Conservation (phyloP, 352 stramenopile genomes). For the Elongisporangium anandrum region DNA sequence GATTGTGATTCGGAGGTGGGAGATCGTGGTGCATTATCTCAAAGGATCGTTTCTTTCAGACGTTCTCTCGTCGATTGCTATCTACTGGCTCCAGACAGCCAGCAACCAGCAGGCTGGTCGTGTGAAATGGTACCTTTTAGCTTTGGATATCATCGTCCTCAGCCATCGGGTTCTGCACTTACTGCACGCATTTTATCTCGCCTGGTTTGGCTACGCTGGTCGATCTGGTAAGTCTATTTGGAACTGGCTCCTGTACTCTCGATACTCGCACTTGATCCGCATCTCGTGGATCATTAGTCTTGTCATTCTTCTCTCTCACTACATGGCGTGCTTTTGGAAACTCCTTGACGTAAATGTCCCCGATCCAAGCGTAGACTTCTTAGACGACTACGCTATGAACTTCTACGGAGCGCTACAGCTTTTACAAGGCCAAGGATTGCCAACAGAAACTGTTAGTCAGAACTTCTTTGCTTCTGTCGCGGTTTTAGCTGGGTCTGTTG, state of each 20-base stretch:
- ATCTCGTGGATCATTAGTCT: conserved; percentile 31
- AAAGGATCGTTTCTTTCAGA: conserved; percentile 16
- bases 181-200: conserved; percentile 18
- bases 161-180: conserved; percentile 25
- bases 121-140: conserved; percentile 1
- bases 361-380: neutral
- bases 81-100: conserved; percentile 12
- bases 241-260: conserved; percentile 41
- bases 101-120: neutral
- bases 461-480: conserved; percentile 32
- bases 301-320: conserved; percentile 43
- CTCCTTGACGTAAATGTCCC: conserved; percentile 8
- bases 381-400: conserved; percentile 23
- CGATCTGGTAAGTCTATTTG: conserved; percentile 27
- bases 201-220: conserved; percentile 14
- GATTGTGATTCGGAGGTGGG: conserved; percentile 22
- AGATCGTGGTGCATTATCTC: conserved; percentile 37
- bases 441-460: conserved; percentile 17
- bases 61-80: conserved; percentile 6
- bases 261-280: conserved; percentile 35
- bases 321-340: conserved; percentile 46
- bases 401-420: conserved; percentile 41
- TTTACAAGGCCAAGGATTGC: conserved; percentile 33
- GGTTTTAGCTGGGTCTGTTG: conserved; percentile 37
- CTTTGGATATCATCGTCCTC: conserved; percentile 16